Conservation (phyloP, 2,329 filamentous ascomycete genomes). For the Botrytis cinerea region DNA sequence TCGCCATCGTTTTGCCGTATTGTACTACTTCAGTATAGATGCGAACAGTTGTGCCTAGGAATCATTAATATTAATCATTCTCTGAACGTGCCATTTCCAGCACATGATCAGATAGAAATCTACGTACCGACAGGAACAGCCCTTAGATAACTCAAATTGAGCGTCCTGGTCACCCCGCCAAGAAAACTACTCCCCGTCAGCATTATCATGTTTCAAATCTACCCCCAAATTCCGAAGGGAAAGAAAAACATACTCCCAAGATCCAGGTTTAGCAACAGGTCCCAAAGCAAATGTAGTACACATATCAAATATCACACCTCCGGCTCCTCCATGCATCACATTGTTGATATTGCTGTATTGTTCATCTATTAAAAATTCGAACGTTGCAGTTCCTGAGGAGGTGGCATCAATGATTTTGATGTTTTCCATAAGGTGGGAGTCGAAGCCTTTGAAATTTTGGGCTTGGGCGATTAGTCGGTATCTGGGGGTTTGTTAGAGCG, state of each 20-base stretch:
- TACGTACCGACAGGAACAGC: constrained; percentile 49
- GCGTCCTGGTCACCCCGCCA: constrained; percentile 51
- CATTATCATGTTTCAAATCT: background rate
- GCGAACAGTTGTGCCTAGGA: constrained; percentile 45
- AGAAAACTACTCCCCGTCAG: constrained; percentile 44
- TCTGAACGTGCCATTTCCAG: too few species aligned
- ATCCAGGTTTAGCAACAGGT: constrained; percentile 50
- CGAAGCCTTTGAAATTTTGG: constrained; percentile 31
- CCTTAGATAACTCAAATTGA: constrained; percentile 54
- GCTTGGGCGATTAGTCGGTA: constrained; percentile 33
- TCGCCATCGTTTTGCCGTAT: constrained; percentile 53
- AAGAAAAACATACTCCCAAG: constrained; percentile 47
- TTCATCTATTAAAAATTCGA: constrained; percentile 47
- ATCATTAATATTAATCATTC: constrained; percentile 1
- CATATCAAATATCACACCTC: constrained; percentile 57
- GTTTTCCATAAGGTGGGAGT: constrained; percentile 35
- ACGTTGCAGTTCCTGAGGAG: constrained; percentile 43
- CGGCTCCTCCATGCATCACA: constrained; percentile 56
- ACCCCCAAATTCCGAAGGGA: background rate
- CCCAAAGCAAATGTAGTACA: constrained; percentile 53
- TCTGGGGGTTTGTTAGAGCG: constrained; percentile 25
- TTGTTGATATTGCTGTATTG: constrained; percentile 50
- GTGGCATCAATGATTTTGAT: constrained; percentile 40
- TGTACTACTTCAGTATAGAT: constrained; percentile 48
- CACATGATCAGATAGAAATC: background rate